A percentile compares a stretch with the other conserved stretches of the same genome.
These are phyloP conservation scores for Trichoderma erinaceum DNA, from an alignment of 495 filamentous ascomycete genomes.

Conservation along the genomic window DNA sequence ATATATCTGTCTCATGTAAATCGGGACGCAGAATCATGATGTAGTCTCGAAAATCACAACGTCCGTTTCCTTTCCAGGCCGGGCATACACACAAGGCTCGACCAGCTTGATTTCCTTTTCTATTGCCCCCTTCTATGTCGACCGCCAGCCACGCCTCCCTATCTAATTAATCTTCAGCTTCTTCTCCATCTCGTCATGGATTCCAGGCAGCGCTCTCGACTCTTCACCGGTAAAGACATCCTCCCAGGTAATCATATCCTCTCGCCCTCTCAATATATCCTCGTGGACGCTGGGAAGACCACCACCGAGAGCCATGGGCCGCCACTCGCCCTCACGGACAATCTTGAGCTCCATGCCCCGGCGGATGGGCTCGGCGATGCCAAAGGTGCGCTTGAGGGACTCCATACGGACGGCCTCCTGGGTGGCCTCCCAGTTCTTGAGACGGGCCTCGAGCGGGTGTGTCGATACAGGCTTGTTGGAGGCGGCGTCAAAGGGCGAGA, in stretches of 20 bases:
- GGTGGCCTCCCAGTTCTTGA: constrained; percentile 74
- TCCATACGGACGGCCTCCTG: constrained; percentile 86
- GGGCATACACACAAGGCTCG: too few relatives aligned
- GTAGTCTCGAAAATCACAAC: too few relatives aligned
- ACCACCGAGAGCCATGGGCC: constrained; percentile 41
- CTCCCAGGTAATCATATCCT: constrained; percentile 76
- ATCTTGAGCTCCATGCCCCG: constrained; percentile 96
- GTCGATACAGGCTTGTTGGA: constrained; percentile 46
- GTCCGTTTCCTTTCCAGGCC: too few relatives aligned
- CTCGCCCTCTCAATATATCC: constrained; percentile 77
- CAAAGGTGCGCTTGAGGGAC: constrained; percentile 72
- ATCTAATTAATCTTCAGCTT: constrained; percentile 52
- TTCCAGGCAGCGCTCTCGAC: constrained; percentile 57
- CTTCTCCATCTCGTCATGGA: constrained; percentile 93
- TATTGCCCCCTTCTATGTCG: neutral
- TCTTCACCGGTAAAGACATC: constrained; percentile 78
- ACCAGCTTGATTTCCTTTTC: neutral
- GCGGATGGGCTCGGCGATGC: constrained; percentile 87
- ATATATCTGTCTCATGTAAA: too few relatives aligned
- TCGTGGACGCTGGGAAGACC: constrained; percentile 51
- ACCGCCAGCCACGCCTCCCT: neutral
- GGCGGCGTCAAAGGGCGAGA: constrained; percentile 39
- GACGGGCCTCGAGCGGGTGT: constrained; percentile 87
- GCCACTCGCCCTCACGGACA: constrained; percentile 50
- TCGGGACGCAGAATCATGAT: too few relatives aligned